These are phyloP conservation scores for Schizophyllum commune DNA, from an alignment of 1,284 basidiomycete genomes.

Conservation along the genomic window DNA sequence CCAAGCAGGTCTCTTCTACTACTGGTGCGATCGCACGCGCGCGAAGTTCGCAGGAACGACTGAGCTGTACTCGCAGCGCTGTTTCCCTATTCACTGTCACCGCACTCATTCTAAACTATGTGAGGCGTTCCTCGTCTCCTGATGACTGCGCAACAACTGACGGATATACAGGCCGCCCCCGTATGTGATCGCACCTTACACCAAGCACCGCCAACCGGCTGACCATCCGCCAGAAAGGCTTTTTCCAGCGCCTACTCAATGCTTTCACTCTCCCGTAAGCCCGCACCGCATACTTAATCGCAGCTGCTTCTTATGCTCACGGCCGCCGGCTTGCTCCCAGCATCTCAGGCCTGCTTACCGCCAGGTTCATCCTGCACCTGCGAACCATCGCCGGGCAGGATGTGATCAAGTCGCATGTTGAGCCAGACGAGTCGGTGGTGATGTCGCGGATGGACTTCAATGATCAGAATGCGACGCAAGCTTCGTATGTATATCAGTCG, in stretches of 20 bases:
- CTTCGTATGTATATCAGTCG: no score
- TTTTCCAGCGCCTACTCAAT: constrained; percentile 22
- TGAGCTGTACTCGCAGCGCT: constrained; percentile 10
- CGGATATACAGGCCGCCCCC: background rate
- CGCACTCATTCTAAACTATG: constrained; percentile 22
- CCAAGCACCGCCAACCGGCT: background rate
- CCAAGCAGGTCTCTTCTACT: constrained; percentile 18
- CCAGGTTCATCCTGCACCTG: constrained; percentile 25
- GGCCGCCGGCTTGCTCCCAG: constrained; percentile 7
- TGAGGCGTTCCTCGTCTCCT: no score
- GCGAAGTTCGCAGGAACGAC: no score
- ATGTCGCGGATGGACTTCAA: background rate
- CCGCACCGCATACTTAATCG: background rate
- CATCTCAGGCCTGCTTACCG: constrained; percentile 25
- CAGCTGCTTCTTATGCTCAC: background rate
- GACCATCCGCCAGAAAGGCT: constrained; percentile 14
- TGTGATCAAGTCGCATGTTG: background rate
- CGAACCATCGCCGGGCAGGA: constrained; percentile 8
- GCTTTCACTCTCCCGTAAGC: constrained; percentile 24
- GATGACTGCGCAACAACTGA: no score
- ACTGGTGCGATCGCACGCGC: constrained; percentile 16
- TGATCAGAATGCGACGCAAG: background rate
- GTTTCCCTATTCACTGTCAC: constrained; percentile 21
- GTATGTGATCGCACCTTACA: background rate
- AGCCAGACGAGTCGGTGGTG: background rate